Percentiles rank a stretch among this genome's conserved stretches.
These are phyloP conservation scores for Stephanodiscus triporus DNA, from an alignment of 108 stramenopile genomes.

Conservation along the genomic window DNA sequence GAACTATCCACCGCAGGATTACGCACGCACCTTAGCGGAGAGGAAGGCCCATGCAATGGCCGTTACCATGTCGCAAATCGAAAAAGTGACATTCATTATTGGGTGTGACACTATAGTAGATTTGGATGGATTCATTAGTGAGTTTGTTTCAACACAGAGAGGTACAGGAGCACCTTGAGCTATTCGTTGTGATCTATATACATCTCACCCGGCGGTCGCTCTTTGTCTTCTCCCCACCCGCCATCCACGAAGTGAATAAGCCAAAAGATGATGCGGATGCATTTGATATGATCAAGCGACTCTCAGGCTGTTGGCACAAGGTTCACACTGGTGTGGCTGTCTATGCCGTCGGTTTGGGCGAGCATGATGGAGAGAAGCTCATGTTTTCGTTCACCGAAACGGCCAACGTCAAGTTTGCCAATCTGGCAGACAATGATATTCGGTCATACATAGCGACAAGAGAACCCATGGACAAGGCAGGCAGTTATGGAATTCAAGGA, in stretches of 20 bases:
- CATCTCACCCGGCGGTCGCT: not conserved
- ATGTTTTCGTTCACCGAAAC: slow-evolving; percentile 80
- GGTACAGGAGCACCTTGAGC: not conserved
- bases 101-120: slow-evolving; percentile 87
- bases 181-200: not conserved
- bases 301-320: slow-evolving; percentile 82
- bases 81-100: slow-evolving; percentile 51
- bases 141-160: slow-evolving; percentile 1
- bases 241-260: slow-evolving; percentile 72
- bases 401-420: slow-evolving; percentile 80
- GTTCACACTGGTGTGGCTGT: slow-evolving; percentile 93
- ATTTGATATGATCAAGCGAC: slow-evolving; percentile 62
- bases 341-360: slow-evolving; percentile 42
- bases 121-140: slow-evolving; percentile 53
- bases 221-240: not conserved
- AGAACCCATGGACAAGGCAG: slow-evolving; percentile 97
- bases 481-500: slow-evolving; percentile 96
- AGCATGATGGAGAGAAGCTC: slow-evolving; percentile 21
- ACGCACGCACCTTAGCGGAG: slow-evolving; percentile 70
- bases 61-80: slow-evolving; percentile 7
- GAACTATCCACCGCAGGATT: slow-evolving; percentile 51
- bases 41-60: slow-evolving; percentile 73
- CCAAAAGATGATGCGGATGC: slow-evolving; percentile 80
- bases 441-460: slow-evolving; percentile 69
- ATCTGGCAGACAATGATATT: slow-evolving; percentile 71